A percentile compares a stretch with the other conserved stretches of the same genome.
These are phyloP conservation scores for Aspergillus brasiliensis DNA, from an alignment of 2,329 filamentous ascomycete species.

Conservation along the genomic window DNA sequence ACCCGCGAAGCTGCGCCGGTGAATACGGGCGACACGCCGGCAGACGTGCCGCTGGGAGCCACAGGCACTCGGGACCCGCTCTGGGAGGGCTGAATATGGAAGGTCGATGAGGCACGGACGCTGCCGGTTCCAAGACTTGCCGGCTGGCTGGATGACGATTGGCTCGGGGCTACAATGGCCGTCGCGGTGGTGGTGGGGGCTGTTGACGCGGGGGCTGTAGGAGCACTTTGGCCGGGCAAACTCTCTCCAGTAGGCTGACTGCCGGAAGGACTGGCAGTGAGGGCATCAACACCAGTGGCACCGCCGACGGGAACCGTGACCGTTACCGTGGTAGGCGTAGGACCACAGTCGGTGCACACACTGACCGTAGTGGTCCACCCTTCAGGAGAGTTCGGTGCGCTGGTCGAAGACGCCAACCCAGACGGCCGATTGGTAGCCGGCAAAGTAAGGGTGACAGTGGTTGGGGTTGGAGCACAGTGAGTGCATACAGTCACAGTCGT, in stretches of 20 bases:
- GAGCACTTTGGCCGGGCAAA: neutral
- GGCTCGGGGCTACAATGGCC: neutral
- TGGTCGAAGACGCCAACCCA: constrained; percentile 17
- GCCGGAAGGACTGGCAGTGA: constrained; percentile 1
- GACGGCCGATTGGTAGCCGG: constrained; percentile 19
- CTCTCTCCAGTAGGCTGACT: constrained; percentile 1
- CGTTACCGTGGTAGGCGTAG: constrained; percentile 13
- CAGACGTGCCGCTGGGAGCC: constrained; percentile 21
- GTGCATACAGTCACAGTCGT: neutral
- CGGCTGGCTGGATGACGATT: constrained; percentile 10
- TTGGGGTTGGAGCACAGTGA: neutral
- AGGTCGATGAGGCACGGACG: constrained; percentile 18
- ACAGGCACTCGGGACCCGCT: constrained; percentile 10
- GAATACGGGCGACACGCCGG: constrained; percentile 19
- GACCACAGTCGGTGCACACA: neutral
- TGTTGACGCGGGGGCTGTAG: neutral
- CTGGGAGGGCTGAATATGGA: constrained; percentile 17
- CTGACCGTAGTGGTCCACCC: constrained; percentile 25
- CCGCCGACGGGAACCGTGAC: constrained; percentile 10
- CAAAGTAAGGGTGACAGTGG: neutral
- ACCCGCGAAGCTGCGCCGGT: constrained; percentile 22
- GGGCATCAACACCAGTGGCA: constrained; percentile 2
- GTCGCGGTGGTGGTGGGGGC: constrained; percentile 6
- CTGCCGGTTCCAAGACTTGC: constrained; percentile 6
- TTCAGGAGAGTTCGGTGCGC: constrained; percentile 29